Evolutionary conservation across 345 rosid genomes (phyloP), one percentile per base, ranked within the genome.

Genomic region (Corymbia maculata): DNA sequence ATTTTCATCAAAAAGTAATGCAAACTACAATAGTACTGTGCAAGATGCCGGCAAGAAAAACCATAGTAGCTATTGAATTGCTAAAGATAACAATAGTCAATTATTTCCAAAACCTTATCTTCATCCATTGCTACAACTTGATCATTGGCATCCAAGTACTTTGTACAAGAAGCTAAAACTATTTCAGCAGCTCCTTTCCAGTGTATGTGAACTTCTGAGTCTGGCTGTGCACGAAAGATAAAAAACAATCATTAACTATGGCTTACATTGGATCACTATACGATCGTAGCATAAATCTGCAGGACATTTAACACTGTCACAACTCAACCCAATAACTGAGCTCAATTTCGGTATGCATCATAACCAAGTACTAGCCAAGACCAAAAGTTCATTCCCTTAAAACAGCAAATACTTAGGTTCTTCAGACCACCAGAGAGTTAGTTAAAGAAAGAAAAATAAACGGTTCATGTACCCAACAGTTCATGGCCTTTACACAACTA

Each of bases 151-250:
- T 96, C 96, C 90, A 95, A 90, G 92, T 92, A 98, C 85, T 87
- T 85, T 26, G 97, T 90, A 89, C 99, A 98, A 51, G 95, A 95
- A 70, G 94, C 92, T 90, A 98, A 92, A 88, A 97, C 96, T 90
- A 98, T 96, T 94, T 98, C 99, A 32, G 99, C 99, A 84, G 99
- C 99, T 22, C 99, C 99, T 93, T 98, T 98, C 99, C 99, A 98
- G 90, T 98, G 95, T 93, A 98, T 92, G 88, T 89, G 96, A 89
- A 97, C 96, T 90, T 92, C 87, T 36, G 94, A 94, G 90, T 95
- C 94, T 45, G 93, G 89, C 99, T 97, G 93, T 88, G 51, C 61
- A 64, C 19, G 44, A 70, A 87, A 87, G 51, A 44, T 32, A 16
- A 42, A 51, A 22, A 1, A 3, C 4, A 75, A 75, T 42, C 49